Evolutionary conservation across 805 yeast species (phyloP), one percentile per base, ranked within the genome.

Genomic region (Groenewaldozyma tartarivorans): DNA sequence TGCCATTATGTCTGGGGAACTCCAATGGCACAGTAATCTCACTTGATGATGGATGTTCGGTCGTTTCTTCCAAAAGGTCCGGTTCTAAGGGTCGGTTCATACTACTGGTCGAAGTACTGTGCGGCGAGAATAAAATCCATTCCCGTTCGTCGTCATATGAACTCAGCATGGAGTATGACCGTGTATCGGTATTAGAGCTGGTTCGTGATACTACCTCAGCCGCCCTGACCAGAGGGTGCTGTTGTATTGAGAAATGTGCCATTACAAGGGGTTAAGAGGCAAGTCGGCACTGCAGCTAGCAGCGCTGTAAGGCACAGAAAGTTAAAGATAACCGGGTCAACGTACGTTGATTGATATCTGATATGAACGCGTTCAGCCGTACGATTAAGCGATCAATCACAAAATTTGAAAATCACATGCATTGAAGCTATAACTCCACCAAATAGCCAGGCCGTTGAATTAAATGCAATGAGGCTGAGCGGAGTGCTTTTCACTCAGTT

Each of bases 91-190:
- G n/a, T n/a, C n/a, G n/a, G n/a, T n/a, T n/a, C n/a, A n/a, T n/a
- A n/a, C n/a, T n/a, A n/a, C n/a, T n/a, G 16, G 33, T 33, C 3
- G 47, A 39, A 16, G 41, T 41, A 30, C 46, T 22, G 34, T 48
- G 56, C 2, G 66, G 65, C 19, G 64, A 55, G 45, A 63, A 63
- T 35, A 63, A 50, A 11, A 63, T 63, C 68, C 68, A 63, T 39
- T 60, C 67, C 41, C 52, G 49, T 40, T 48, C 49, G 11, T 43
- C 52, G 24, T 41, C 47, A 27, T 18, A 21, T 3, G 34, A 20
- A 5, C 18, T 21, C 13, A 24, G 13, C 7, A 24, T 13, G 13
- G 29, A 36, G 5, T 38, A 39, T 17, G 35, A 36, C 5, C 30
- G 22, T 15, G 13, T 13, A 5, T 39, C 20, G n/a, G 35, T 32